These are phyloP conservation scores for Heritiera littoralis DNA, from an alignment of 345 rosid species.

Conservation along the genomic window DNA sequence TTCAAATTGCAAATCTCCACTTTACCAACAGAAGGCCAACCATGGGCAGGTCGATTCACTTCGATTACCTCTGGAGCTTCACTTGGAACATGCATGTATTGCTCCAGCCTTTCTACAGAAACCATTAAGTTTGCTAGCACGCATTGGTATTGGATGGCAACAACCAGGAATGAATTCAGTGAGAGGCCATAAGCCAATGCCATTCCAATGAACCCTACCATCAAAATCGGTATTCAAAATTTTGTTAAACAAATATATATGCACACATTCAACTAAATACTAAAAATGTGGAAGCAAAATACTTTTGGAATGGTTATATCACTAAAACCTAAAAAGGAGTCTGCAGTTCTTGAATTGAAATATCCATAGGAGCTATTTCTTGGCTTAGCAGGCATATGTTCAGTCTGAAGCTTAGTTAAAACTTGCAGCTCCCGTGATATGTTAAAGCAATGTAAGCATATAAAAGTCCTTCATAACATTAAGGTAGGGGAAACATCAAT, in stretches of 20 bases:
- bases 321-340: no score
- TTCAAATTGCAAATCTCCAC: constrained; percentile 50
- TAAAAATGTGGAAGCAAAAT: not conserved
- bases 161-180: constrained; percentile 44
- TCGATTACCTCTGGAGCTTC: constrained; percentile 61
- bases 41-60: constrained; percentile 37
- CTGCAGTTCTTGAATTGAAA: not conserved
- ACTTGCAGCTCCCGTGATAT: not conserved
- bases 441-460: not conserved
- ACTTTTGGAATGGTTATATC: not conserved
- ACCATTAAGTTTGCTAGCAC: constrained; percentile 40
- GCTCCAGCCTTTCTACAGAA: constrained; percentile 65
- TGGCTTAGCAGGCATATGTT: not conserved
- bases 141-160: constrained; percentile 52
- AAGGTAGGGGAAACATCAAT: not conserved
- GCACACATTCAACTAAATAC: not conserved
- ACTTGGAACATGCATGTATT: constrained; percentile 56
- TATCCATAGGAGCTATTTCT: not conserved
- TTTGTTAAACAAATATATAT: not conserved
- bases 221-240: not conserved
- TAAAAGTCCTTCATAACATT: not conserved
- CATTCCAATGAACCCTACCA: constrained; percentile 59
- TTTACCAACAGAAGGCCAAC: constrained; percentile 55
- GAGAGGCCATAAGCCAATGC: constrained; percentile 62
- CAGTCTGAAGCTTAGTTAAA: not conserved